Percentiles rank a stretch among this genome's conserved stretches.
phyloP scores from a whole-genome alignment of 2,329 filamentous ascomycete genomes.

The Ophiocordyceps robertsii region DNA sequence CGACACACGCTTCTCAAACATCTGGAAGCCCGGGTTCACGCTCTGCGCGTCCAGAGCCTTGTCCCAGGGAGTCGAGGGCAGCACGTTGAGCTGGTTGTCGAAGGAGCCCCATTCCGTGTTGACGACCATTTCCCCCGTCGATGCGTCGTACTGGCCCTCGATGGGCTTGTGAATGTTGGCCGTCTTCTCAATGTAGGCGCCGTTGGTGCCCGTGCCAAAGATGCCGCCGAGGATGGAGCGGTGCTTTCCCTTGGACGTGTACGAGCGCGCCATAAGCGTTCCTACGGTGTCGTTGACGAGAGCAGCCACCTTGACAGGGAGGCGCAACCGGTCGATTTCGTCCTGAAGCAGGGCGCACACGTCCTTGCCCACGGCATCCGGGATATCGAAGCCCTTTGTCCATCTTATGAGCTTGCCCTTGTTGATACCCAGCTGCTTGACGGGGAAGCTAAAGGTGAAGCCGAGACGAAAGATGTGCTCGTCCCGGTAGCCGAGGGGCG shows the following conservation, averaged over 20 bases:
- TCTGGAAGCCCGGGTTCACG: constrained; percentile 87
- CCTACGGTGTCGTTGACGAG: constrained; percentile 97
- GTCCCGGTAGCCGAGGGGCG: constrained; percentile 46
- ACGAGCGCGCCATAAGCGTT: constrained; percentile 93
- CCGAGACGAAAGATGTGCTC: constrained; percentile 82
- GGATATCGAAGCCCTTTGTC: constrained; percentile 98
- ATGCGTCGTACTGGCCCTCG: constrained; percentile 57
- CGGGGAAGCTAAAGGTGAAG: constrained; percentile 98
- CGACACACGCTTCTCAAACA: constrained; percentile 97
- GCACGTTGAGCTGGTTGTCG: constrained; percentile 79
- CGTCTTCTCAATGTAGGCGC: constrained; percentile 90
- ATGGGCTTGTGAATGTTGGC: constrained; percentile 69
- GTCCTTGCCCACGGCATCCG: constrained; percentile 87
- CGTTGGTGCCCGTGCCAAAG: constrained; percentile 95
- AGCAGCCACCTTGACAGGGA: constrained; percentile 89
- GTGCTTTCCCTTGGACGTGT: constrained; percentile 79
- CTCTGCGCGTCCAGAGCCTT: constrained; percentile 62
- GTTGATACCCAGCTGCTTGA: constrained; percentile 89
- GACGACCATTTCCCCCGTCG: constrained; percentile 89
- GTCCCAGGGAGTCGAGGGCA: constrained; percentile 81
- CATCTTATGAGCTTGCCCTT: constrained; percentile 87
- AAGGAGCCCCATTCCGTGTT: constrained; percentile 99
- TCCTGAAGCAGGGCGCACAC: constrained; percentile 80
- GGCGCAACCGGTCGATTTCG: constrained; percentile 73
- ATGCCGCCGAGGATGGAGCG: constrained; percentile 88